Conservation (phyloP, 202 grass and related monocot genomes). For the Panicum hallii region DNA sequence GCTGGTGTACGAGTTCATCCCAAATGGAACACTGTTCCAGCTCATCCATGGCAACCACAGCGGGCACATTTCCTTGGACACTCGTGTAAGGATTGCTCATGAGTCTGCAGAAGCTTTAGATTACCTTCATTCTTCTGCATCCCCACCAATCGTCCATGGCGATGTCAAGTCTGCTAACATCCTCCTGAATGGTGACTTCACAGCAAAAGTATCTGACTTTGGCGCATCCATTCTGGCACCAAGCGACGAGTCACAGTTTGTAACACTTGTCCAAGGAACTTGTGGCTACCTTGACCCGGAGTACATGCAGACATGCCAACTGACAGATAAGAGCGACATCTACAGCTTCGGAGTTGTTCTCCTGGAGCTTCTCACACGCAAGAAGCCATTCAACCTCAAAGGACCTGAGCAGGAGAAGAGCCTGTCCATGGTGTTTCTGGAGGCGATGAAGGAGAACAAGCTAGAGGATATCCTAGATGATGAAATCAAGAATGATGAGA, state of each 20-base stretch:
- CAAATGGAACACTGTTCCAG: background rate
- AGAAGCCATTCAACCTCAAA: conserved; percentile 30
- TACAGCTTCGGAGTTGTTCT: conserved; percentile 58
- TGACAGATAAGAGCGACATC: conserved; percentile 43
- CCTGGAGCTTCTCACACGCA: conserved; percentile 44
- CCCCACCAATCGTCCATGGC: background rate
- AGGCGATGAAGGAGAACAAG: conserved; percentile 40
- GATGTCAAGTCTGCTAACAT: conserved; percentile 14
- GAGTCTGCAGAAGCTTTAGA: conserved; percentile 24
- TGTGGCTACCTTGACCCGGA: conserved; percentile 4
- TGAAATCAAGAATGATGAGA: conserved; percentile 30
- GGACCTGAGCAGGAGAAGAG: conserved; percentile 28
- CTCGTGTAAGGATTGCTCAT: background rate
- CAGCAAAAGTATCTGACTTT: background rate
- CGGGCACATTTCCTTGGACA: background rate
- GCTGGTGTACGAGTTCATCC: conserved; percentile 8
- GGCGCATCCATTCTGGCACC: conserved; percentile 5
- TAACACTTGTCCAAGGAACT: conserved; percentile 12
- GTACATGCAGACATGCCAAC: conserved; percentile 31
- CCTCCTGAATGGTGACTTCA: background rate
- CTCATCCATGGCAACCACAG: background rate
- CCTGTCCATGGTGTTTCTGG: conserved; percentile 10
- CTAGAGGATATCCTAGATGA: conserved; percentile 39
- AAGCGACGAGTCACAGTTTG: background rate
- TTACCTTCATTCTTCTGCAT: conserved; percentile 20